A percentile compares a stretch with the other conserved stretches of the same genome.
Evolutionary conservation across 176 grass and related monocot species (phyloP).

Genomic region (Carex littledalei): DNA sequence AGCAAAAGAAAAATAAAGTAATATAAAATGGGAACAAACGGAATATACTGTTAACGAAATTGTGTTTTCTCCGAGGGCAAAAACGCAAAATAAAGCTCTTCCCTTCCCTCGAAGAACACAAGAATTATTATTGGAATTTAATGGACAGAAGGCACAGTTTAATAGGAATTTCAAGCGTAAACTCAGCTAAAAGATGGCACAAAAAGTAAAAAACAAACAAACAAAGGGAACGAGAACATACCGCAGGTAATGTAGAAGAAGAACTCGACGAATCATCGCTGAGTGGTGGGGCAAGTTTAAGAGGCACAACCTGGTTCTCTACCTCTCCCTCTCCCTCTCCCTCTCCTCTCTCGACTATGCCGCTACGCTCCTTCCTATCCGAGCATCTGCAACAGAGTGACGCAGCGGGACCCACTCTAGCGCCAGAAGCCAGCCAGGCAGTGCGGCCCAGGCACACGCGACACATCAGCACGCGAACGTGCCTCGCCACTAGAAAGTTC

Average conservation of each 20-base stretch:
- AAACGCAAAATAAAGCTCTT: not conserved
- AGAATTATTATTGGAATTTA: too few relatives aligned
- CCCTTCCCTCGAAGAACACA: not conserved
- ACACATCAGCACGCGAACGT: constrained; percentile 55
- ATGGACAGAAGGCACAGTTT: too few relatives aligned
- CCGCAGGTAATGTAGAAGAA: constrained; percentile 19
- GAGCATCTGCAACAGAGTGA: constrained; percentile 61
- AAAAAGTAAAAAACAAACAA: not conserved
- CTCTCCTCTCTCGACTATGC: not conserved
- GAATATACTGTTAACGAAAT: not conserved
- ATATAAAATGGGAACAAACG: not conserved
- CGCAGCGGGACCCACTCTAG: constrained; percentile 44
- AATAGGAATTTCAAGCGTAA: not conserved
- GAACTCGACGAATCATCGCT: constrained; percentile 40
- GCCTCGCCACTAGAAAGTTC: constrained; percentile 79
- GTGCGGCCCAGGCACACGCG: constrained; percentile 53
- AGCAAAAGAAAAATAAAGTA: not conserved
- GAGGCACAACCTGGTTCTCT: constrained; percentile 81
- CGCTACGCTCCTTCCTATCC: constrained; percentile 13
- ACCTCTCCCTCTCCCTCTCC: constrained; percentile 11
- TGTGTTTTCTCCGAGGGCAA: not conserved
- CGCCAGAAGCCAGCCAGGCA: constrained; percentile 57
- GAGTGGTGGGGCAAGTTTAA: constrained; percentile 38
- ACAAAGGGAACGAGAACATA: constrained; percentile 25
- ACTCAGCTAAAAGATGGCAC: not conserved